Percentiles rank a stretch among this genome's conserved stretches.
Evolutionary conservation across 805 yeast genomes (phyloP).

Genomic region (Candida anglica): DNA sequence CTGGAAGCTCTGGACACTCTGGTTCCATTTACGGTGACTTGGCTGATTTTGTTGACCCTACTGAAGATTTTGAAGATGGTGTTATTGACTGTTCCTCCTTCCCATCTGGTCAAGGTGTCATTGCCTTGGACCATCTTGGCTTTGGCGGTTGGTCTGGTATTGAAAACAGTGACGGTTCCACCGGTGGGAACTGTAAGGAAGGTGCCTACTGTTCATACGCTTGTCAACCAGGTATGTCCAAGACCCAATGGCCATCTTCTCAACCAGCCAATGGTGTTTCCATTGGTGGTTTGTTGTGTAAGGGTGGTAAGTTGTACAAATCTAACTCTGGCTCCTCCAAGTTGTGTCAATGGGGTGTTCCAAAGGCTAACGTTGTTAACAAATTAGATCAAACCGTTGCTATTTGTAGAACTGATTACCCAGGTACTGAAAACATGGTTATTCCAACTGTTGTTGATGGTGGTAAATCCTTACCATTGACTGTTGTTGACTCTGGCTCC

Average conservation of each 20-base stretch:
- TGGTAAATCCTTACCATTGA: conserved; percentile 46
- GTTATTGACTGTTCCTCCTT: conserved; percentile 61
- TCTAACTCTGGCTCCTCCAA: conserved; percentile 47
- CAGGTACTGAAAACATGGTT: conserved; percentile 79
- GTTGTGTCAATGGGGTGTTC: conserved; percentile 64
- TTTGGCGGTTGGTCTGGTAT: conserved; percentile 44
- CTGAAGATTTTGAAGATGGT: conserved; percentile 63
- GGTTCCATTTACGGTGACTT: conserved; percentile 49
- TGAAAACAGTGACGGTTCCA: conserved; percentile 47
- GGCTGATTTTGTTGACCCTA: conserved; percentile 44
- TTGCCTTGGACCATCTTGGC: conserved; percentile 41
- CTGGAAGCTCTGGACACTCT: conserved; percentile 16
- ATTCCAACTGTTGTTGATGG: conserved; percentile 63
- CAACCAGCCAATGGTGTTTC: conserved; percentile 70
- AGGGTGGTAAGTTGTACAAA: conserved; percentile 58
- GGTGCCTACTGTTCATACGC: conserved; percentile 76
- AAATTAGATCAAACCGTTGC: conserved; percentile 52
- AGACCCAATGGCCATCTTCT: conserved; percentile 70
- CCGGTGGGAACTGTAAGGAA: conserved; percentile 48
- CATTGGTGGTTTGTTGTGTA: conserved; percentile 68
- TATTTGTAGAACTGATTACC: conserved; percentile 75
- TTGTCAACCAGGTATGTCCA: conserved; percentile 76
- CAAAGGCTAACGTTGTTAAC: conserved; percentile 52
- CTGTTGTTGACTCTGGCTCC: conserved; percentile 56
- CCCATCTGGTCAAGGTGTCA: conserved; percentile 74